These are phyloP conservation scores for Paspalum vaginatum DNA, from an alignment of 176 grass and related monocot genomes.

Conservation along the genomic window DNA sequence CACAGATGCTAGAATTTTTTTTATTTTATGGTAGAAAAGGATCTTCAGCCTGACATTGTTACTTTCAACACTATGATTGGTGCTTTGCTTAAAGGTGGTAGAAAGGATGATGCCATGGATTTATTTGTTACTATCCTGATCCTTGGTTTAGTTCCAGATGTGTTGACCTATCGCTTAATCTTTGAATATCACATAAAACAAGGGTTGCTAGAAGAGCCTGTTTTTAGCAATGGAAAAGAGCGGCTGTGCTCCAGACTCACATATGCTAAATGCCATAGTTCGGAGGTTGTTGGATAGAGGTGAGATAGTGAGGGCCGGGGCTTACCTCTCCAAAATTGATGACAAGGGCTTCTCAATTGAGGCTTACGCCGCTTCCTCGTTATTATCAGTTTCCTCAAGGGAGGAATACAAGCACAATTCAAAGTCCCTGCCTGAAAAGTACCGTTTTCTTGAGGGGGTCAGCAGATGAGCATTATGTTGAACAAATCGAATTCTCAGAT, in stretches of 20 bases:
- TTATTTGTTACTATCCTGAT: background rate
- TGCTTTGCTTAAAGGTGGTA: background rate
- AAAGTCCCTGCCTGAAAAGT: background rate
- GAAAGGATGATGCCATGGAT: background rate
- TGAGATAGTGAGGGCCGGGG: background rate
- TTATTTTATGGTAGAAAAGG: background rate
- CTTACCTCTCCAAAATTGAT: slow-evolving; percentile 15
- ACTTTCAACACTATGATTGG: background rate
- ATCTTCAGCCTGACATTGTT: background rate
- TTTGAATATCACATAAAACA: background rate
- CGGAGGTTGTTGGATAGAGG: background rate
- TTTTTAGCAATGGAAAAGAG: background rate
- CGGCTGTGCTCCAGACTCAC: background rate
- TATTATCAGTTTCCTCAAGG: background rate
- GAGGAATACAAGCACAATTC: background rate
- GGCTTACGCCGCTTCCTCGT: background rate
- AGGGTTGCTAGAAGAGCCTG: background rate
- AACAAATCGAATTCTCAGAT: background rate
- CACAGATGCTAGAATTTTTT: background rate
- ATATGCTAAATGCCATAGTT: background rate
- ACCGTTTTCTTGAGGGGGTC: background rate
- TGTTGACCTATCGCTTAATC: background rate
- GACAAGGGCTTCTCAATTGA: background rate
- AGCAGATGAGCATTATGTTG: background rate
- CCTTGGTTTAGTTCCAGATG: background rate